Evolutionary conservation across 805 yeast species (phyloP), one percentile per base, ranked within the genome.

Genomic region (Candida ovalis): DNA sequence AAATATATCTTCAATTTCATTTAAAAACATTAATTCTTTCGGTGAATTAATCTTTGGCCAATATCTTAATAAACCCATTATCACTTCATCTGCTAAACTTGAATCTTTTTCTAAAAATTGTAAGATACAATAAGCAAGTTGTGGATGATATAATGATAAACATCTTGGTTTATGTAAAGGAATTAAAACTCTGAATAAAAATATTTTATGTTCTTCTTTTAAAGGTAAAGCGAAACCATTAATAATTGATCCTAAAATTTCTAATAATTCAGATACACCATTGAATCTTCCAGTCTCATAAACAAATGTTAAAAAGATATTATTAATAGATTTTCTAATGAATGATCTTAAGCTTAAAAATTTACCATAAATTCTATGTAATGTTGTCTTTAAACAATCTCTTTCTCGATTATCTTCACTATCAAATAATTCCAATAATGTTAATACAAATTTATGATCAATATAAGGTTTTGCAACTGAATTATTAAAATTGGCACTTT

Each of bases 1-100:
- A 64, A 91, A 88, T 3, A 94, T 91, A 65, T 94, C 99, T 68
- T 94, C 99, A 55, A 94, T 81, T 71, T 94, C 99, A 68, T 92
- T 89, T 62, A 94, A 73, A 61, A 91, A 94, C 95, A 94, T 85
- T 23, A 94, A 88, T 70, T 94, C 99, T 63, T 94, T 94, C 13
- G 97, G 94, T 23, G 95, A 84, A 62, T 89, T 89, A 43, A 88
- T 84, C 67, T 94, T 94, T 47, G 99, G 99, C 99, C 99, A 94
- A 71, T 84, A 94, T 61, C 96, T 78, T 58, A 94, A 71, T 51
- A 94, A 72, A 3, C 97, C 97, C 88, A 88, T 83, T 24, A 94
- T 81, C n/a, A 94, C 98, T 65, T 91, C 98, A 66, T 91, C 97
- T 2, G 98, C 92, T 57, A 94, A 74, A 13, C 78, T 55, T 2